phyloP scores from a whole-genome alignment of 1,139 yeast species.

The Candida sp. region DNA sequence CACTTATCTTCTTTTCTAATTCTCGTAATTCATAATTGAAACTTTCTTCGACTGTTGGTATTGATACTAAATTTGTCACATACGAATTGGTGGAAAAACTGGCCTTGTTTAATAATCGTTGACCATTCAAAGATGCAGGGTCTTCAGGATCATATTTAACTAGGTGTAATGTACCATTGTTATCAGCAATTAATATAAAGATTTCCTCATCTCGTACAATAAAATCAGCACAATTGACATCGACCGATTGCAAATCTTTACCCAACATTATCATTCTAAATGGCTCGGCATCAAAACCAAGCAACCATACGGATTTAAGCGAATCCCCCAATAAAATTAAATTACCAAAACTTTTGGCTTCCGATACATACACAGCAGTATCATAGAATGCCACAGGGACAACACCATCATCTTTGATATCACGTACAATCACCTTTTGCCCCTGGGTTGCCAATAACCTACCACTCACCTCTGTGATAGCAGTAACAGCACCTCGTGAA shows the following conservation, averaged over 20 bases:
- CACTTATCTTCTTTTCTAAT: slow-evolving; percentile 9
- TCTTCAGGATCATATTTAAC: slow-evolving; percentile 93
- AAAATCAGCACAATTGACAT: slow-evolving; percentile 69
- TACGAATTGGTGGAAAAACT: slow-evolving; percentile 67
- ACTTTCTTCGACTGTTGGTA: slow-evolving; percentile 42
- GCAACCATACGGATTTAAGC: slow-evolving; percentile 74
- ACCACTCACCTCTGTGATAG: slow-evolving; percentile 80
- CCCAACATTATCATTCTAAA: slow-evolving; percentile 80
- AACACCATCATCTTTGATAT: slow-evolving; percentile 77
- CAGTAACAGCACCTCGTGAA: slow-evolving; percentile 81
- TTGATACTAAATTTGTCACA: slow-evolving; percentile 54
- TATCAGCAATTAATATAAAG: slow-evolving; percentile 67
- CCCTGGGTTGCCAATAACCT: slow-evolving; percentile 86
- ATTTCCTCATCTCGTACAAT: slow-evolving; percentile 69
- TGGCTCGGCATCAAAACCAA: slow-evolving; percentile 95
- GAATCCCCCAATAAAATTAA: slow-evolving; percentile 78
- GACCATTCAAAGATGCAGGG: slow-evolving; percentile 79
- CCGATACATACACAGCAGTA: slow-evolving; percentile 74
- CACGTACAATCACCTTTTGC: slow-evolving; percentile 78
- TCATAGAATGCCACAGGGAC: slow-evolving; percentile 95
- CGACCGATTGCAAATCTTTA: slow-evolving; percentile 63
- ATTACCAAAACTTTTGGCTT: slow-evolving; percentile 81
- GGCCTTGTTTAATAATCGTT: slow-evolving; percentile 64
- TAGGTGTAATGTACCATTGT: slow-evolving; percentile 65
- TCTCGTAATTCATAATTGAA: slow-evolving; percentile 8